Conservation (phyloP, 106 monocot species). For the Dendrobium nobile region DNA sequence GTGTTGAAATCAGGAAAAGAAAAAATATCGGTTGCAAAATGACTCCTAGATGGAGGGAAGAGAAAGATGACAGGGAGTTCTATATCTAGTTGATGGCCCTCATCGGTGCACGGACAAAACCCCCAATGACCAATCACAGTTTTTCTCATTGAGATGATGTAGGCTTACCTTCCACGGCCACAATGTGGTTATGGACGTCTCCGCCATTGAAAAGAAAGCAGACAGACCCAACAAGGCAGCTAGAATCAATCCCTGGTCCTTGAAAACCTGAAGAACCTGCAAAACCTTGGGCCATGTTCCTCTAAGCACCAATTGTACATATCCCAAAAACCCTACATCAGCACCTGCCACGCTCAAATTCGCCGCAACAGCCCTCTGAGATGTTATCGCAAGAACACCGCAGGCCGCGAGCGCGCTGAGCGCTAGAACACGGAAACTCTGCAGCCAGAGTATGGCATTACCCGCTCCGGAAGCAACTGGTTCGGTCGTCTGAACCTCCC, state of each 20-base stretch:
- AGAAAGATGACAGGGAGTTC: background rate
- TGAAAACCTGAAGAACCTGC: constrained; percentile 45
- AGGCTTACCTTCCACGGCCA: constrained; percentile 93
- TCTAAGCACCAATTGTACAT: constrained; percentile 1
- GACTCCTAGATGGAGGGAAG: background rate
- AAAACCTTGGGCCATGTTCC: constrained; percentile 44
- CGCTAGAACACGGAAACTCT: background rate
- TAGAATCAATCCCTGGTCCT: constrained; percentile 68
- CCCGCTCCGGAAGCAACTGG: background rate
- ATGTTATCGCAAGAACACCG: constrained; percentile 19
- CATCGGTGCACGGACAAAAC: background rate
- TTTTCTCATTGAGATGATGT: background rate
- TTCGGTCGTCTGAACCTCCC: background rate
- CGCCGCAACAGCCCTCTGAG: constrained; percentile 24
- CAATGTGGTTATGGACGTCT: constrained; percentile 81
- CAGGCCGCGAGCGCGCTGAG: constrained; percentile 17
- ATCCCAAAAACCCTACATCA: constrained; percentile 7
- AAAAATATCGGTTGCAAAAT: no score
- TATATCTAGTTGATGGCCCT: background rate
- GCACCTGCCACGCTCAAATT: constrained; percentile 9
- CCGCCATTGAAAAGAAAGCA: constrained; percentile 96
- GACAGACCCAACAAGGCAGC: constrained; percentile 64
- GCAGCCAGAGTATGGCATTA: background rate
- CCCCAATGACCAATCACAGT: background rate
- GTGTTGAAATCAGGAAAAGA: no score